Evolutionary conservation across 1,139 yeast species (phyloP), one percentile per base, ranked within the genome.

Genomic region (Kluyveromyces sp.): DNA sequence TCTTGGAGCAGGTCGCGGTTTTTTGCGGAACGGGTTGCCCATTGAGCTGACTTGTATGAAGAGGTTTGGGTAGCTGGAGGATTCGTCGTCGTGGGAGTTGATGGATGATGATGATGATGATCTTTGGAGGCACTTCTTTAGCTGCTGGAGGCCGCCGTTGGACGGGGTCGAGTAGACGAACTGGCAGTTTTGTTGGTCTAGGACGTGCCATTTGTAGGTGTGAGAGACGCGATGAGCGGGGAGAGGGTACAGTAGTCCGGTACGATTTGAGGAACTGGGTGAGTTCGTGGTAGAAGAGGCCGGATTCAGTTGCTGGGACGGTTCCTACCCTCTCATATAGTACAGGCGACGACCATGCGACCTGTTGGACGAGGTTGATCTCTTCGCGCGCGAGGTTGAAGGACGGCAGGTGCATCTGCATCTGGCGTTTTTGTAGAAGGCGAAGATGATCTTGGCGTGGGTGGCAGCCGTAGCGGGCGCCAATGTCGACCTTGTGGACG

Each of bases 361-460:
- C 79, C 58, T 82, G 88, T 2, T 83, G 80, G 45, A 82, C 76
- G 1, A 73, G 73, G 4, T 68, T 67, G 47, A 79, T 72, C 59
- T 83, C 89, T 1, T 72, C 60, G 39, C 64, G 63, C 0, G 81
- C 78, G 45, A 81, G 58, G 58, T 83, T 83, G 56, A 77, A 73
- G 0, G 88, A 77, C 66, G 81, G 75, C 25, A 82, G 67, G n/a
- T 77, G 75, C 0, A 82, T 59, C 54, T 75, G 79, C 31, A 74
- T 61, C 0, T 72, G 60, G 0, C 59, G 50, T 74, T 77, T 3
- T 55, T 59, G 53, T 68, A 78, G 49, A 75, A 68, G 56, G 81
- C 81, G 15, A 83, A 65, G 73, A 82, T 78, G 76, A 82, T 68
- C 56, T 83, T 83, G 2, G 85, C 72, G 58, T 83, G 89, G 89